Conservation (phyloP, 129 eudicot genomes). For the Arctium lappa region DNA sequence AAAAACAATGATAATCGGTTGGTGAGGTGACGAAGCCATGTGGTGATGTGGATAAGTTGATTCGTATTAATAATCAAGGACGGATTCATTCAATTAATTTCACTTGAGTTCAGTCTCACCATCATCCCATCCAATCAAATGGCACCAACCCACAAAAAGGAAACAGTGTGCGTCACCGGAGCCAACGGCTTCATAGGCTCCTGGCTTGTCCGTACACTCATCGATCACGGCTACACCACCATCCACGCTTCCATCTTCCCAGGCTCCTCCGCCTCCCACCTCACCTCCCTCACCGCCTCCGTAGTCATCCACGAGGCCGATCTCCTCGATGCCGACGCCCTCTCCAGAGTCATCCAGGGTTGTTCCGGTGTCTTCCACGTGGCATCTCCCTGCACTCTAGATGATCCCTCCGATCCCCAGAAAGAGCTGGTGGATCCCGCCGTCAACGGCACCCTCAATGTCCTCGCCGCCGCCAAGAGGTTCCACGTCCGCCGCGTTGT, state of each 20-base stretch:
- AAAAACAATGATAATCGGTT: no score
- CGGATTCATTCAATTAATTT: no score
- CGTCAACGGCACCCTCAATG: constrained; percentile 61
- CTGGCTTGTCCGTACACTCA: constrained; percentile 55
- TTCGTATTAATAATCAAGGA: no score
- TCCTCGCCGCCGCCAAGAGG: constrained; percentile 57
- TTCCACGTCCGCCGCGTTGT: constrained; percentile 61
- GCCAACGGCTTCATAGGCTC: constrained; percentile 87
- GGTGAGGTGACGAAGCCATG: no score
- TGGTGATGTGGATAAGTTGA: no score
- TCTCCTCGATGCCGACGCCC: constrained; percentile 48
- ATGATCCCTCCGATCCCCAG: constrained; percentile 64
- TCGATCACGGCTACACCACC: constrained; percentile 61
- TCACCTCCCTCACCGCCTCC: constrained; percentile 45
- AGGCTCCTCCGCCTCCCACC: constrained; percentile 61
- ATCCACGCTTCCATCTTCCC: constrained; percentile 70
- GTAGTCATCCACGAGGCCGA: constrained; percentile 53
- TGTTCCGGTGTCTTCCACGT: constrained; percentile 78
- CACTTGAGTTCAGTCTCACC: no score
- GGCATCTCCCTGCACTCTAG: constrained; percentile 77
- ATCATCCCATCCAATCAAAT: background rate
- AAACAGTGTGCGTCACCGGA: constrained; percentile 68
- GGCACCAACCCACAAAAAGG: constrained; percentile 16
- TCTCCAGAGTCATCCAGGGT: constrained; percentile 45
- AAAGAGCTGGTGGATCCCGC: constrained; percentile 56